phyloP scores from a whole-genome alignment of 2,329 filamentous ascomycete species.

The Pseudogymnoascus sp. region DNA sequence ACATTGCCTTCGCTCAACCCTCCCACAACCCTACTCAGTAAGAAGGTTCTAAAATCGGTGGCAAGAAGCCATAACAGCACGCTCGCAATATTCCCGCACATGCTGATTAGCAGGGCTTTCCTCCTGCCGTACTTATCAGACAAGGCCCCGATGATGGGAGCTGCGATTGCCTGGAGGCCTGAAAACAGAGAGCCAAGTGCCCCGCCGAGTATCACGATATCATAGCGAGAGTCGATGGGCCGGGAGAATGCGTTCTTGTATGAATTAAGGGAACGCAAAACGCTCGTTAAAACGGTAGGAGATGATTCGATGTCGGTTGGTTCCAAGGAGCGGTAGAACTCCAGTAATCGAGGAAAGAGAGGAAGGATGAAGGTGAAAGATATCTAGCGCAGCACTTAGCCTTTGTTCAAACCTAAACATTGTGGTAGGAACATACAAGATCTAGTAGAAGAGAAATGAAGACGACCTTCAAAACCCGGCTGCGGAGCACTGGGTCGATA shows the following conservation, averaged over 20 bases:
- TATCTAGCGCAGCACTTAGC: constrained; percentile 48
- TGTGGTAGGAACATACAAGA: constrained; percentile 50
- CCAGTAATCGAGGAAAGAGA: constrained; percentile 86
- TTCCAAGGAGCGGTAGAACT: constrained; percentile 90
- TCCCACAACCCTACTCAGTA: constrained; percentile 86
- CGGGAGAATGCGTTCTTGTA: constrained; percentile 92
- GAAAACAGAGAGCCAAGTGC: constrained; percentile 88
- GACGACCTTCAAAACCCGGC: constrained; percentile 76
- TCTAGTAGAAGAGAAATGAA: constrained; percentile 85
- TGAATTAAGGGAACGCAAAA: constrained; percentile 76
- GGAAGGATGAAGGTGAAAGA: constrained; percentile 98
- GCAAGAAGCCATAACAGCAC: constrained; percentile 92
- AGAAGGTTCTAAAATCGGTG: constrained; percentile 89
- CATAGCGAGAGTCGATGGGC: constrained; percentile 92
- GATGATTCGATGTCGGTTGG: constrained; percentile 33
- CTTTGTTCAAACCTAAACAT: constrained; percentile 8
- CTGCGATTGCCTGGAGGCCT: constrained; percentile 83
- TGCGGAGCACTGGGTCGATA: constrained; percentile 53
- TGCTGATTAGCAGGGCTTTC: constrained; percentile 79
- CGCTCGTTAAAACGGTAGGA: constrained; percentile 65
- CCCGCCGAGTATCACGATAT: constrained; percentile 90
- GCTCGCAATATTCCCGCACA: constrained; percentile 86
- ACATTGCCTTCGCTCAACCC: constrained; percentile 95
- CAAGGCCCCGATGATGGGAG: constrained; percentile 79
- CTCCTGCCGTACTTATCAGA: constrained; percentile 85